Evolutionary conservation across 257 asterid genomes (phyloP).

Genomic region (Nicotiana otophora): DNA sequence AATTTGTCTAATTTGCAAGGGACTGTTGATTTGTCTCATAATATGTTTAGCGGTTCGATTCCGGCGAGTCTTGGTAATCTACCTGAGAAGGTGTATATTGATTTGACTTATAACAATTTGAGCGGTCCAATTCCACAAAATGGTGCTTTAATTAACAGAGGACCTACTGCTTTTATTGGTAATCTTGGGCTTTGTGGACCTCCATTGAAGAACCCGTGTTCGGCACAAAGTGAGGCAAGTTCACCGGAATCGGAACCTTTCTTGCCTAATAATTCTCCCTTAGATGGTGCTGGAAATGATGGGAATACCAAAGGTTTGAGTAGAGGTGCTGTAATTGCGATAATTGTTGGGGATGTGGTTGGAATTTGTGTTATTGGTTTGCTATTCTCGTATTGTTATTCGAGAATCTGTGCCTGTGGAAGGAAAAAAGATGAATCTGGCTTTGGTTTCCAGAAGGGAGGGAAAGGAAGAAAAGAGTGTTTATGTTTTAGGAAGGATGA

Average conservation of each 20-base stretch:
- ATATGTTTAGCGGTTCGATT: constrained; percentile 59
- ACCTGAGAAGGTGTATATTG: constrained; percentile 84
- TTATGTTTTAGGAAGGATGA: constrained; percentile 77
- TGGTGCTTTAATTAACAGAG: constrained; percentile 77
- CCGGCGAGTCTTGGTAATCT: constrained; percentile 80
- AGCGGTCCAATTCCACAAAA: constrained; percentile 86
- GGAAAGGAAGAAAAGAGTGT: constrained; percentile 50
- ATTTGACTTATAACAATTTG: constrained; percentile 61
- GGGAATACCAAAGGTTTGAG: constrained; percentile 44
- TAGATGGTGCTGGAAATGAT: constrained; percentile 24
- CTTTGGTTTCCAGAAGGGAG: constrained; percentile 52
- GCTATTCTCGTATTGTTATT: constrained; percentile 67
- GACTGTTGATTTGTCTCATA: constrained; percentile 74
- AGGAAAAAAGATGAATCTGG: constrained; percentile 37
- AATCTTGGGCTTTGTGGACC: constrained; percentile 87
- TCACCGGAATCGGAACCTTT: constrained; percentile 55
- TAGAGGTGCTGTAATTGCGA: constrained; percentile 47
- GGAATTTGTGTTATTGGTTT: constrained; percentile 73
- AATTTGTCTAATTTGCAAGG: constrained; percentile 60
- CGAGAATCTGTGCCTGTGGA: constrained; percentile 42
- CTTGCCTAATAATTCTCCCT: constrained; percentile 53
- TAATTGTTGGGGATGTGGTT: constrained; percentile 60
- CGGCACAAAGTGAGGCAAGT: constrained; percentile 37
- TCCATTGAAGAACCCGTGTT: constrained; percentile 66
- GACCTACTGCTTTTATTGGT: constrained; percentile 94